These are phyloP conservation scores for Boletellus deceptivus DNA, from an alignment of 1,284 basidiomycete genomes.

Conservation along the genomic window DNA sequence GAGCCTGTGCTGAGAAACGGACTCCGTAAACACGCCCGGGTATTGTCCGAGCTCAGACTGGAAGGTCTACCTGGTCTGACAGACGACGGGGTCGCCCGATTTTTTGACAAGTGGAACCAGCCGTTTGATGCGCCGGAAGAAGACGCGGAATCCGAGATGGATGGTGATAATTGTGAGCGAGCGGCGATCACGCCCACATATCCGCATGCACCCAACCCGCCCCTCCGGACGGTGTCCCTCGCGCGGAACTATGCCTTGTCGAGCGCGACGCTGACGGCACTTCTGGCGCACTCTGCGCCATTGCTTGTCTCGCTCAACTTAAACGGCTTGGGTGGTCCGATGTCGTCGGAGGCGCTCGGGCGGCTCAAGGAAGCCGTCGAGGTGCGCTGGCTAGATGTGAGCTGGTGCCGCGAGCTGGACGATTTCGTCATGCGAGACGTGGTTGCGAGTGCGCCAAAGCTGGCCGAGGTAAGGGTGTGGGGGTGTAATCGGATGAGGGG, in stretches of 20 bases:
- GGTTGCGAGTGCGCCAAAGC: constrained; percentile 38
- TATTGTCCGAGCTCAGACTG: constrained; percentile 59
- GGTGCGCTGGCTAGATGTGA: constrained; percentile 72
- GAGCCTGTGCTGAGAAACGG: constrained; percentile 62
- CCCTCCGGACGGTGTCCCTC: constrained; percentile 55
- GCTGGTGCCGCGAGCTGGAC: constrained; percentile 85
- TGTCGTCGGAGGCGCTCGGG: constrained; percentile 56
- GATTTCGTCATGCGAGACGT: constrained; percentile 74
- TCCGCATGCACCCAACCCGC: constrained; percentile 37
- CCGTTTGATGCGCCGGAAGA: constrained; percentile 10
- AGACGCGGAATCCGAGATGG: constrained; percentile 21
- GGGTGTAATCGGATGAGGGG: constrained; percentile 67
- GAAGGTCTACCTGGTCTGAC: constrained; percentile 62
- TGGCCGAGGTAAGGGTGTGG: constrained; percentile 66
- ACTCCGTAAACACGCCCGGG: constrained; percentile 52
- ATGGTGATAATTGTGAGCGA: constrained; percentile 9
- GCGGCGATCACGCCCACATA: no score
- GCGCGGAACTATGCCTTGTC: constrained; percentile 62
- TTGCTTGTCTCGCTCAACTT: constrained; percentile 68
- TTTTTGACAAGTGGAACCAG: constrained; percentile 51
- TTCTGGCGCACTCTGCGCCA: constrained; percentile 70
- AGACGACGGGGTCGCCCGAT: constrained; percentile 62
- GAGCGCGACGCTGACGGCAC: constrained; percentile 55
- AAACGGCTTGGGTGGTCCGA: constrained; percentile 48
- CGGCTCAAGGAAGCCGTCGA: constrained; percentile 46